phyloP scores from a whole-genome alignment of 805 yeast genomes.

The Henningerozyma blattae region DNA sequence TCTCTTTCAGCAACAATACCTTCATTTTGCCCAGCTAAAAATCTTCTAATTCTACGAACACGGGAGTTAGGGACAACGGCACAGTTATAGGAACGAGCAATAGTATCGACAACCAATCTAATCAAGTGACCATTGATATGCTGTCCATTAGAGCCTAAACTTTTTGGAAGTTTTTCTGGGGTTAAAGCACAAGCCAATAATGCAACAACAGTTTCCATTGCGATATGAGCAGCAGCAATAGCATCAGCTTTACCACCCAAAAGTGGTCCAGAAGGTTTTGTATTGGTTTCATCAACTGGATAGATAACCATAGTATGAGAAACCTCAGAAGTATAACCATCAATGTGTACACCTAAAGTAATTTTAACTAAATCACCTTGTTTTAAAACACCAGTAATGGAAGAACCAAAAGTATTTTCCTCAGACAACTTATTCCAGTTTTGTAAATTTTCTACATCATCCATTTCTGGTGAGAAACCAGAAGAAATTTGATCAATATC shows the following conservation, averaged over 20 bases:
- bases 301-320: conserved; percentile 81
- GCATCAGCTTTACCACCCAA: conserved; percentile 84
- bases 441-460: conserved; percentile 34
- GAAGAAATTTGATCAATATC: conserved; percentile 68
- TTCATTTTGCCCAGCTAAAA: conserved; percentile 91
- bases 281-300: conserved; percentile 42
- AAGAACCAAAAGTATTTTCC: conserved; percentile 12
- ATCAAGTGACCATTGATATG: conserved; percentile 57
- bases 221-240: conserved; percentile 76
- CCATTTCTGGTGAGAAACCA: conserved; percentile 83
- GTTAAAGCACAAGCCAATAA: conserved; percentile 60
- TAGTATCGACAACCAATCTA: conserved; percentile 67
- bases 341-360: conserved; percentile 81
- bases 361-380: conserved; percentile 83
- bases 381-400: conserved; percentile 20
- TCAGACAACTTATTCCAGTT: conserved; percentile 16
- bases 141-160: conserved; percentile 26
- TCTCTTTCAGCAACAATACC: conserved; percentile 86
- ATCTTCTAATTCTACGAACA: conserved; percentile 83
- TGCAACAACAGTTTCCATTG: conserved; percentile 74
- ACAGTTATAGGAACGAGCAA: conserved; percentile 78
- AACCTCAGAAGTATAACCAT: conserved; percentile 82
- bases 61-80: conserved; percentile 85
- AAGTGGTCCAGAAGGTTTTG: conserved; percentile 62
- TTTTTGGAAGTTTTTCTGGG: conserved; percentile 64